Evolutionary conservation across 768 basidiomycete species (phyloP), one percentile per base, ranked within the genome.

Genomic region (Russula lepida): DNA sequence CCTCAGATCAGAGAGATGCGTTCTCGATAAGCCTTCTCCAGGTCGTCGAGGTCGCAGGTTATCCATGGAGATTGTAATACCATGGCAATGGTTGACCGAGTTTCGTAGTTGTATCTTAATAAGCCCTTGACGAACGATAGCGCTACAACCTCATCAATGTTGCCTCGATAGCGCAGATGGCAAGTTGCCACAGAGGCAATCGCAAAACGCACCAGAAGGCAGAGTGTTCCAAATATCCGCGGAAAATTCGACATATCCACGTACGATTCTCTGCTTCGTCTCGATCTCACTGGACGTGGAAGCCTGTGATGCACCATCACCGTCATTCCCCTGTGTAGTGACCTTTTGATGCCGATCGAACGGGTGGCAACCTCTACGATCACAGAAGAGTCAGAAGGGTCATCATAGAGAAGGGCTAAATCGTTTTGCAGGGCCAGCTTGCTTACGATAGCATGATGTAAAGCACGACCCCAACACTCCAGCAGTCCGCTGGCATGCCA

Each of bases 401-500:
- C n/a, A n/a, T n/a, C n/a, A n/a, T n/a, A n/a, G n/a, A n/a, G n/a
- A n/a, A n/a, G n/a, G n/a, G n/a, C n/a, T 62, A 17, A 52, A 48
- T 43, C 21, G 32, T 6, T 21, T n/a, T 30, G 32, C 1, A 37
- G 39, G 6, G 19, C 30, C 21, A 21, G 21, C 55, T 44, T 43
- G 79, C 88, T 62, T 74, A 92, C 91, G 82, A 80, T 52, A 93
- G 75, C 89, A 92, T 92, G 58, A 90, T 84, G 64, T 85, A 92
- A 54, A 92, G 73, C 55, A 89, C 84, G 6, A 92, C 81, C 6
- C 91, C 91, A 13, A 86, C 81, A 66, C 90, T 91, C 91, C 91
- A 93, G 68, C 90, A 92, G 71, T 93, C 91, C 3, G 89, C 81
- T n/a, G 89, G 88, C 85, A 92, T 86, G 21, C 89, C 89, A 33